These are phyloP conservation scores for Dipodascus geniculatus DNA, from an alignment of 805 yeast genomes.

Conservation along the genomic window DNA sequence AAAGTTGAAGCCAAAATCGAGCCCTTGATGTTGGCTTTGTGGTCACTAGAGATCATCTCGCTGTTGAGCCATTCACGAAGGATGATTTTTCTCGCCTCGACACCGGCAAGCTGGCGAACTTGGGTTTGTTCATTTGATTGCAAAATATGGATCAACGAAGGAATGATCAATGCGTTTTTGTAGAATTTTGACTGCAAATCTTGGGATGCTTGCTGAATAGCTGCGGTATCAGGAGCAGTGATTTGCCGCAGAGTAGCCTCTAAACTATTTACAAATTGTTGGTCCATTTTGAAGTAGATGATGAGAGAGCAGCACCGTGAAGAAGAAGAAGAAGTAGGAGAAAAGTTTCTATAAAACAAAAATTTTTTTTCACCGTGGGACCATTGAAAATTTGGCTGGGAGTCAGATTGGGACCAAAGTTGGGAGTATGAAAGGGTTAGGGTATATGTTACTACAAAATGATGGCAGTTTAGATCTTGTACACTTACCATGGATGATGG, in stretches of 20 bases:
- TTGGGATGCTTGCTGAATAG: conserved; percentile 73
- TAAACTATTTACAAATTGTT: conserved; percentile 53
- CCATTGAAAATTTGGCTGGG: not conserved
- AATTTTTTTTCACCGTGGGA: not conserved
- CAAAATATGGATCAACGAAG: conserved; percentile 72
- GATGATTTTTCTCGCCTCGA: conserved; percentile 83
- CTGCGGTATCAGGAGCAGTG: conserved; percentile 60
- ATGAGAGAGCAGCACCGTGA: no score
- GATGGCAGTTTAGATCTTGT: no score
- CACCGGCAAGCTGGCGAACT: conserved; percentile 86
- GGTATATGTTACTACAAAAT: no score
- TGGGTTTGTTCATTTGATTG: conserved; percentile 59
- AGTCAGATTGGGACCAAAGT: not conserved
- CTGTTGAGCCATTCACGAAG: conserved; percentile 47
- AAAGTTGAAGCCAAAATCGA: conserved; percentile 62
- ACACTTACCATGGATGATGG: no score
- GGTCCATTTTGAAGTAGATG: conserved; percentile 39
- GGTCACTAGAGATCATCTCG: conserved; percentile 32
- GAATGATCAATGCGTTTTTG: conserved; percentile 57
- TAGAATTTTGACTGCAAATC: conserved; percentile 65
- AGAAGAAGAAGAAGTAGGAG: not conserved
- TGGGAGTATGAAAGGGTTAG: not conserved
- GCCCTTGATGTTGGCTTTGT: conserved; percentile 51
- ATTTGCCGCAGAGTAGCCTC: conserved; percentile 72
- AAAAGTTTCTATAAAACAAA: not conserved